phyloP scores from a whole-genome alignment of 371 early-diverging fungal genomes.

The Mucor irregularis region DNA sequence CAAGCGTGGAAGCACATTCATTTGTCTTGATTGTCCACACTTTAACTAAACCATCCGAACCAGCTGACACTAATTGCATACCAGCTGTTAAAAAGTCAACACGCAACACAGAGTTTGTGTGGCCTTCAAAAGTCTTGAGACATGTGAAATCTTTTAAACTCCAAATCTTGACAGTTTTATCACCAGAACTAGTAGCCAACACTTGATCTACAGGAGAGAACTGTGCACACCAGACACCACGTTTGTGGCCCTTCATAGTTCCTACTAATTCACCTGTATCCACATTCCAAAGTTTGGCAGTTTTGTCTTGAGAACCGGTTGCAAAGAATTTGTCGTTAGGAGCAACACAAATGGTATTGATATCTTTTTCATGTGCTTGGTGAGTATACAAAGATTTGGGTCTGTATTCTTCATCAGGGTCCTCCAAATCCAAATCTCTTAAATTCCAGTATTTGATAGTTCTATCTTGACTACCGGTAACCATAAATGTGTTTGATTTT shows the following conservation, averaged over 20 bases:
- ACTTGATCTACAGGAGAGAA: slow-evolving; percentile 93
- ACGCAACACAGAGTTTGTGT: slow-evolving; percentile 90
- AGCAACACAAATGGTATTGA: slow-evolving; percentile 91
- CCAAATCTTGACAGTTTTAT: slow-evolving; percentile 95
- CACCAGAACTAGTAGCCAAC: slow-evolving; percentile 89
- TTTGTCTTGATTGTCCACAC: slow-evolving; percentile 91
- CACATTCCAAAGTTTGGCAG: slow-evolving; percentile 92
- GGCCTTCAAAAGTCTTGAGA: slow-evolving; percentile 95
- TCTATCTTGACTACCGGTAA: slow-evolving; percentile 91
- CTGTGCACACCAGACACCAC: slow-evolving; percentile 93
- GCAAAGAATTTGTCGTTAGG: slow-evolving; percentile 94
- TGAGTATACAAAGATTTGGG: slow-evolving; percentile 81
- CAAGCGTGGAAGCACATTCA: slow-evolving; percentile 88
- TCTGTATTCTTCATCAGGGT: slow-evolving; percentile 42
- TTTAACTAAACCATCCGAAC: slow-evolving; percentile 93
- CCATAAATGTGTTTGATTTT: slow-evolving; percentile 66
- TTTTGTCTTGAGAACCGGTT: slow-evolving; percentile 97
- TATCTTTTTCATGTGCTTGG: slow-evolving; percentile 97
- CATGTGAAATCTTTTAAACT: slow-evolving; percentile 85
- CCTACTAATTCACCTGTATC: slow-evolving; percentile 83
- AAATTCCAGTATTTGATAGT: slow-evolving; percentile 94
- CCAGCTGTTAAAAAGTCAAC: slow-evolving; percentile 86
- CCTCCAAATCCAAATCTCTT: slow-evolving; percentile 47
- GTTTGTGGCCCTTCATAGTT: slow-evolving; percentile 89
- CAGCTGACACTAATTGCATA: slow-evolving; percentile 82